Percentiles rank a stretch among this genome's conserved stretches.
Evolutionary conservation across 768 basidiomycete genomes (phyloP).

Genomic region (Butyriboletus loyo): DNA sequence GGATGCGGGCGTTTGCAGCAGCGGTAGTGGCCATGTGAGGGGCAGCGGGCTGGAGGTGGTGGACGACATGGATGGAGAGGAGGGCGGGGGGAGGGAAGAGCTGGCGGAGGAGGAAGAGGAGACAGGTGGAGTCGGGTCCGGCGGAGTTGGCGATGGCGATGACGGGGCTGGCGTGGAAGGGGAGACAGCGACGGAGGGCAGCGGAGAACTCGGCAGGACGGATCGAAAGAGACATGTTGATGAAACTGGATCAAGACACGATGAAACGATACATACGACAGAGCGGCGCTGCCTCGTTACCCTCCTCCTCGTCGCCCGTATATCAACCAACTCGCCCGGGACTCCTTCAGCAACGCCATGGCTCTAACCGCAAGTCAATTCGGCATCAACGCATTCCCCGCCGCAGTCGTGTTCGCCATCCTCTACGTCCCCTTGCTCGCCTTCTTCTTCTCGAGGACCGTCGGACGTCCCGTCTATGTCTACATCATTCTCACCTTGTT

Average conservation of each 20-base stretch:
- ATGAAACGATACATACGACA: too few species aligned
- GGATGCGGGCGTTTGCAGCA: slow-evolving; percentile 36
- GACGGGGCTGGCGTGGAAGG: not conserved
- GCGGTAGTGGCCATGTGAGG: slow-evolving; percentile 52
- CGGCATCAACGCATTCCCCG: slow-evolving; percentile 25
- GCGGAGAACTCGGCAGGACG: slow-evolving; percentile 46
- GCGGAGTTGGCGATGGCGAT: slow-evolving; percentile 73
- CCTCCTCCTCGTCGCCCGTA: too few species aligned
- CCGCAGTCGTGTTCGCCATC: slow-evolving; percentile 26
- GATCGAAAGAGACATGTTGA: slow-evolving; percentile 33
- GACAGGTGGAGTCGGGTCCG: slow-evolving; percentile 78
- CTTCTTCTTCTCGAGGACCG: slow-evolving; percentile 11
- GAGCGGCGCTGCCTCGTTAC: not conserved
- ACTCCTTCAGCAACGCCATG: not conserved
- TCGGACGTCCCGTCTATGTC: slow-evolving; percentile 19
- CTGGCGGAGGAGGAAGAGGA: slow-evolving; percentile 63
- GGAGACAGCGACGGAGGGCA: slow-evolving; percentile 33
- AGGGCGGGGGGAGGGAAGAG: slow-evolving; percentile 34
- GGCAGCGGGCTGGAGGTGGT: slow-evolving; percentile 63
- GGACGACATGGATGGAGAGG: slow-evolving; percentile 65
- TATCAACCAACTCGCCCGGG: too few species aligned
- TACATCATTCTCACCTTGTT: slow-evolving; percentile 25
- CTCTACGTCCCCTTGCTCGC: slow-evolving; percentile 22
- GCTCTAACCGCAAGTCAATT: slow-evolving; percentile 5
- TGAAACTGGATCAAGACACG: too few species aligned